Evolutionary conservation across 495 filamentous ascomycete species (phyloP).

Genomic region (Darksidea phi): DNA sequence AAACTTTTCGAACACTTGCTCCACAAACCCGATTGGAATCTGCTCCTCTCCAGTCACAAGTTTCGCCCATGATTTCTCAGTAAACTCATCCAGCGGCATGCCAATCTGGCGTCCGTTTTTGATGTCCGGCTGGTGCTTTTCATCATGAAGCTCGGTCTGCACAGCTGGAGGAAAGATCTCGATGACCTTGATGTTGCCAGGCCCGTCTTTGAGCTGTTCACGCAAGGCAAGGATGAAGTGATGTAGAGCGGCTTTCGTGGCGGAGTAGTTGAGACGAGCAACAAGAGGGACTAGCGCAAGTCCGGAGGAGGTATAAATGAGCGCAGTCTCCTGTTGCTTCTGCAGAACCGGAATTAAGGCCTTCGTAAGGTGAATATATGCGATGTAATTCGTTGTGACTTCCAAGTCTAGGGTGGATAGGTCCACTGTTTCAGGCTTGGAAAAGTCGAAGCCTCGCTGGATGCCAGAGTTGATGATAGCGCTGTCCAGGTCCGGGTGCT

Average conservation of each 20-base stretch:
- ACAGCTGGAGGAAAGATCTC: slow-evolving; percentile 68
- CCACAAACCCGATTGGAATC: slow-evolving; percentile 54
- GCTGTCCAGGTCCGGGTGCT: slow-evolving; percentile 58
- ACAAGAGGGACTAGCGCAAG: slow-evolving; percentile 56
- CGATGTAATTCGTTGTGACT: slow-evolving; percentile 66
- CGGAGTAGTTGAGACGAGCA: slow-evolving; percentile 56
- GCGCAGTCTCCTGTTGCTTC: slow-evolving; percentile 45
- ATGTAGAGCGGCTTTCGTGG: slow-evolving; percentile 60
- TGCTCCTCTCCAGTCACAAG: slow-evolving; percentile 56
- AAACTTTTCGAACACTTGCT: slow-evolving; percentile 38
- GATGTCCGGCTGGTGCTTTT: slow-evolving; percentile 50
- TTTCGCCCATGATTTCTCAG: slow-evolving; percentile 54
- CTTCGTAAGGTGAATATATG: slow-evolving; percentile 59
- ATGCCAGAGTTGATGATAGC: slow-evolving; percentile 61
- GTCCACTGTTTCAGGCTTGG: slow-evolving; percentile 57
- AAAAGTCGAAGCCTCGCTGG: slow-evolving; percentile 60
- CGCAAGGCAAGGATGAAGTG: slow-evolving; percentile 57
- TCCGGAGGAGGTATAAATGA: slow-evolving; percentile 55
- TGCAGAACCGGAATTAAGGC: slow-evolving; percentile 65
- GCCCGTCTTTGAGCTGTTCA: slow-evolving; percentile 53
- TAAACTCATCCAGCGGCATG: slow-evolving; percentile 62
- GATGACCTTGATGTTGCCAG: slow-evolving; percentile 53
- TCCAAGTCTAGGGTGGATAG: slow-evolving; percentile 55
- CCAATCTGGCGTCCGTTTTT: slow-evolving; percentile 50
- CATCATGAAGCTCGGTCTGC: slow-evolving; percentile 61